phyloP scores from a whole-genome alignment of 495 filamentous ascomycete species.

The Podospora pseudopauciseta region DNA sequence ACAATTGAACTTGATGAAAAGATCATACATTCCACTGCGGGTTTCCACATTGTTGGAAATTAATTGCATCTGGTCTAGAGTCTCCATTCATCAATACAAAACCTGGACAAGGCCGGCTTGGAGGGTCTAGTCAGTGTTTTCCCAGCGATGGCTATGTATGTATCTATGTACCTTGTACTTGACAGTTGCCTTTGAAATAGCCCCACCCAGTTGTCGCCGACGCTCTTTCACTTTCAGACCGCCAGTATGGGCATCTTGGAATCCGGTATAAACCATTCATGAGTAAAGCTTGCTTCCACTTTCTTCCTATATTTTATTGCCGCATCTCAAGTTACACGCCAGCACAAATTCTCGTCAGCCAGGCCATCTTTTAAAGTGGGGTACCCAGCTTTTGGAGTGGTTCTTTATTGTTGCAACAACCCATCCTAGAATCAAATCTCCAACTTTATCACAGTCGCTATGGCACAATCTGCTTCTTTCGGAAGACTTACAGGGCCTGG shows the following conservation, averaged over 20 bases:
- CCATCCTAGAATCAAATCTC: background rate
- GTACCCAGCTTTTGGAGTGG: background rate
- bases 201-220: background rate
- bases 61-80: background rate
- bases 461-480: background rate
- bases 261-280: background rate
- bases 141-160: background rate
- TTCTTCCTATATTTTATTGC: background rate
- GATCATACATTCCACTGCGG: background rate
- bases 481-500: slow-evolving; percentile 23
- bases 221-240: background rate
- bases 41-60: background rate
- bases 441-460: background rate
- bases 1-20: background rate
- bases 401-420: background rate
- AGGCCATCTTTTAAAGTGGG: background rate
- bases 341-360: background rate
- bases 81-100: background rate
- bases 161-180: background rate
- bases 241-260: background rate
- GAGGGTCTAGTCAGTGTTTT: background rate
- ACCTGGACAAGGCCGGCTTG: background rate
- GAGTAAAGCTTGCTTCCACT: background rate
- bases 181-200: background rate
- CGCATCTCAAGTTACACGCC: background rate